Evolutionary conservation across 139 green algal species (phyloP), one percentile per base, ranked within the genome.

Genomic region (Parachlorella kessleri): DNA sequence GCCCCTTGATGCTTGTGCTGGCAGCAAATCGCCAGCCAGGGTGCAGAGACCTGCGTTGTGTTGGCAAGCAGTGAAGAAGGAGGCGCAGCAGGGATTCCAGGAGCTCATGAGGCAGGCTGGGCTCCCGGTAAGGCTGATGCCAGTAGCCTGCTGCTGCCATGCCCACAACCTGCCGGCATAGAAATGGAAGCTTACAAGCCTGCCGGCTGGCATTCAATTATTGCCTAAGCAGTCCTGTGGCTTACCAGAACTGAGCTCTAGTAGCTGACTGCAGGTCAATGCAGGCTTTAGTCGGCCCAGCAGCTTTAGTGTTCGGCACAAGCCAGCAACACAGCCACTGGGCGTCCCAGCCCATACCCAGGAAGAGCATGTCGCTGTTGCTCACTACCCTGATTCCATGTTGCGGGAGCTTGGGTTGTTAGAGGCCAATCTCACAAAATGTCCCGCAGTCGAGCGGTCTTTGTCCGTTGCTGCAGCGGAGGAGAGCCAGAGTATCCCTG

Each of bases 221-320:
- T 28, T 59, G 48, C 48, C 21, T 59, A 59, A 28, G n/a, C n/a
- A n/a, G n/a, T n/a, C n/a, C n/a, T n/a, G n/a, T n/a, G n/a, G n/a
- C n/a, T n/a, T n/a, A n/a, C n/a, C n/a, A n/a, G n/a, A n/a, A n/a
- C n/a, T n/a, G n/a, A n/a, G n/a, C n/a, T n/a, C n/a, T n/a, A n/a
- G n/a, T n/a, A n/a, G n/a, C n/a, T n/a, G n/a, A n/a, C 21, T 59
- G 48, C 48, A 59, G 48, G 48, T 59, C 23, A 78, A 78, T 38
- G 73, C 59, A 8, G 74, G 63, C 63, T 65, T 79, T 39, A 73
- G 39, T 64, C 74, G 63, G 4, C 74, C 63, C 21, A 65, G 32
- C 63, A 79, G 74, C 63, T 79, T 72, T 64, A 79, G 40, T 7
- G 63, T n/a, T n/a, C n/a, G n/a, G n/a, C n/a, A n/a, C n/a, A n/a